Evolutionary conservation across 139 green algal genomes (phyloP), one percentile per base, ranked within the genome.

Genomic region (Micractinium conductrix): DNA sequence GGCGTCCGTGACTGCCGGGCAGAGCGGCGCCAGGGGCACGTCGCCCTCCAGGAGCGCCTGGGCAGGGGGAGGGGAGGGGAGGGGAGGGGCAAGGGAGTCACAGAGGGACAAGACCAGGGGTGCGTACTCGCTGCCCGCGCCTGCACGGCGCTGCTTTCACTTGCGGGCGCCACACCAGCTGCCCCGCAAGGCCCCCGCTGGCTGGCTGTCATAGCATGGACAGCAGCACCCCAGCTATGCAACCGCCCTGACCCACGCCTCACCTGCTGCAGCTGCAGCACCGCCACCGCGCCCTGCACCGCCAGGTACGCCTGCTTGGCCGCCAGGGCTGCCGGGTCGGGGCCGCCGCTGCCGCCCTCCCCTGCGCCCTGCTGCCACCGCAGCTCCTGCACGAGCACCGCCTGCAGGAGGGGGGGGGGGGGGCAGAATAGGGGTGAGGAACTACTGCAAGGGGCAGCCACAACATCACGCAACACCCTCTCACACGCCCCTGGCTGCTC

Each of bases 211-310:
- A 67, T 16, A 28, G 33, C 17, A 28, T 67, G 58, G 26, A 67
- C 5, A 17, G 55, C 55, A 63, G 14, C 8, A 63, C 55, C 28
- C 55, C 14, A n/a, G 55, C 55, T 17, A 22, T 22, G 9, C 55
- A 63, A 4, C 55, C 28, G 55, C 7, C 7, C n/a, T n/a, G n/a
- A n/a, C 65, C 16, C 30, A 2, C 40, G 38, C 6, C 33, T 43
- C 44, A 78, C 79, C 84, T 94, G 84, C 65, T 89, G 74, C 58
- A 96, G 62, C 81, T 96, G 94, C 40, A 89, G 72, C 79, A 95
- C 74, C 12, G 90, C 90, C 45, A 94, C 89, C 55, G 96, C 89
- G 3, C 89, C 87, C 72, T 92, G 83, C n/a, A 95, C 89, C 19
- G 81, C 55, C 30, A 93, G 84, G 87, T 91, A 88, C 1, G 82